These are phyloP conservation scores for Porphyra umbilicalis DNA, from an alignment of 31 red algal genomes.

Conservation along the genomic window DNA sequence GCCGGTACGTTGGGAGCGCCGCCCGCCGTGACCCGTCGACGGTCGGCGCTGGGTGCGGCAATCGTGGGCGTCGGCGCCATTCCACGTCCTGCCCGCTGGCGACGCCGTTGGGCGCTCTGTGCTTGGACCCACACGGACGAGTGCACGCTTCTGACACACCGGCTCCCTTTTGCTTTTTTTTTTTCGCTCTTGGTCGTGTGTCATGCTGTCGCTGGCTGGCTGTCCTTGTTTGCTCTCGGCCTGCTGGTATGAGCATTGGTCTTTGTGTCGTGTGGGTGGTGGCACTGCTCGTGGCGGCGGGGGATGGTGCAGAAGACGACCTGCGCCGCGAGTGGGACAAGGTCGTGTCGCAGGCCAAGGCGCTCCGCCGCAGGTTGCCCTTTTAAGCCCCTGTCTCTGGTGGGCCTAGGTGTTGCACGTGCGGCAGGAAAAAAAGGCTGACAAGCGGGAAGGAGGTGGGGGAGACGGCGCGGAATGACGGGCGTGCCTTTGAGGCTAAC, in stretches of 20 bases:
- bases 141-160: neutral
- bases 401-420: too few species aligned
- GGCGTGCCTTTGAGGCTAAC: too few species aligned
- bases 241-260: too few species aligned
- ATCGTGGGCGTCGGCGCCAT: neutral
- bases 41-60: neutral
- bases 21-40: neutral
- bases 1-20: neutral
- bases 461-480: too few species aligned
- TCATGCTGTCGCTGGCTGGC: neutral
- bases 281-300: too few species aligned
- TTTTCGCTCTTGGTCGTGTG: neutral
- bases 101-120: neutral
- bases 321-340: neutral
- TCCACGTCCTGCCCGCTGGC: neutral
- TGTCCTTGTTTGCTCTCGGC: neutral
- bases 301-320: neutral
- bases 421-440: too few species aligned
- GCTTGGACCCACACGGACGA: neutral
- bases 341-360: neutral
- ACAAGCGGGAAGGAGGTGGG: too few species aligned
- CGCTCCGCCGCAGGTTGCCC: neutral
- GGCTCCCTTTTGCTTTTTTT: neutral
- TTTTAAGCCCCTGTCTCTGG: too few species aligned
- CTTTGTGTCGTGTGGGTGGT: too few species aligned